phyloP scores from a whole-genome alignment of 768 basidiomycete species.

The Leccinum subgranulosum region DNA sequence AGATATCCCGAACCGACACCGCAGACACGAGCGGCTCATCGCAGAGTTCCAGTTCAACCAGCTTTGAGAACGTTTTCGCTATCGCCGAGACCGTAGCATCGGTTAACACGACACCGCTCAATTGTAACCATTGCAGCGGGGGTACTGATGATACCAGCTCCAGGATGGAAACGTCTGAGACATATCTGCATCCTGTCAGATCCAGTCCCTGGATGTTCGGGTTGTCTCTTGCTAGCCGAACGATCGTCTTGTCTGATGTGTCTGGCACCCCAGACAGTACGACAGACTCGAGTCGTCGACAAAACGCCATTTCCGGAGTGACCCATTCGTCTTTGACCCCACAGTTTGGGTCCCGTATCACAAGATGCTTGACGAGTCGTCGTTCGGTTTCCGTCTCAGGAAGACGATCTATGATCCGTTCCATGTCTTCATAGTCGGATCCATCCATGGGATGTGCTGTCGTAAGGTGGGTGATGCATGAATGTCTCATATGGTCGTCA shows the following conservation, averaged over 20 bases:
- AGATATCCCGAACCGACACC: slow-evolving; percentile 73
- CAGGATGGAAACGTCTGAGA: slow-evolving; percentile 77
- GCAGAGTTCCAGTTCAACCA: slow-evolving; percentile 79
- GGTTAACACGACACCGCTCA: slow-evolving; percentile 65
- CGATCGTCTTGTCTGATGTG: slow-evolving; percentile 67
- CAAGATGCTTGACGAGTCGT: slow-evolving; percentile 56
- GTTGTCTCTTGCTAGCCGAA: slow-evolving; percentile 59
- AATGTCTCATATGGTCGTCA: slow-evolving; percentile 2
- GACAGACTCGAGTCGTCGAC: slow-evolving; percentile 65
- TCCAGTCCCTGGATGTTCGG: slow-evolving; percentile 71
- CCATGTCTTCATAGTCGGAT: slow-evolving; percentile 47
- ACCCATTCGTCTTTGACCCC: slow-evolving; percentile 60
- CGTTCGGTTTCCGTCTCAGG: slow-evolving; percentile 57
- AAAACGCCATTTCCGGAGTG: slow-evolving; percentile 49
- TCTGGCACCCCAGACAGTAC: slow-evolving; percentile 66
- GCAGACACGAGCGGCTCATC: slow-evolving; percentile 67
- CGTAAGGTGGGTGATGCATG: not conserved
- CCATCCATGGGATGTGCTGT: slow-evolving; percentile 22
- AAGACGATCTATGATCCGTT: slow-evolving; percentile 56
- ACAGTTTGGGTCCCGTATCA: slow-evolving; percentile 42
- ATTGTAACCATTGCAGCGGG: slow-evolving; percentile 68
- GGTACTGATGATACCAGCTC: slow-evolving; percentile 68
- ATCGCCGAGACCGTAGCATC: slow-evolving; percentile 63
- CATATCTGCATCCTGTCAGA: slow-evolving; percentile 65
- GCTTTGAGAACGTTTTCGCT: slow-evolving; percentile 68